These are phyloP conservation scores for Aureobasidium leucospermi DNA, from an alignment of 2,329 filamentous ascomycete genomes.

Conservation along the genomic window DNA sequence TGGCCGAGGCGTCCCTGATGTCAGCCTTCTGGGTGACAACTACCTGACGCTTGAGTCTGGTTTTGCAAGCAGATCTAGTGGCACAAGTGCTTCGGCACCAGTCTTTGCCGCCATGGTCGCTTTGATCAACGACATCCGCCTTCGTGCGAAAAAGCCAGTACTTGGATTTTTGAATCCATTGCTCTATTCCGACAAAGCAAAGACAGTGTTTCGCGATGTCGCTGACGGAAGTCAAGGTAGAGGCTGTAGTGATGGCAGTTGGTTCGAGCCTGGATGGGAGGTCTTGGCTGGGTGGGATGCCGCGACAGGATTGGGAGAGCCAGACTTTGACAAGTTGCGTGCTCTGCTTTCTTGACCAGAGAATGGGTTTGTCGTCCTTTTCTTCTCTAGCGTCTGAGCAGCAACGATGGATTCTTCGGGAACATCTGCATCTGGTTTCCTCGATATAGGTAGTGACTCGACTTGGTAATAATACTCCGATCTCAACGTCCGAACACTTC, in stretches of 20 bases:
- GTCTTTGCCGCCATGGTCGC: constrained; percentile 22
- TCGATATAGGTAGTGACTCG: too few species aligned
- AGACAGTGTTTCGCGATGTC: constrained; percentile 42
- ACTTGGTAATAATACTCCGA: too few species aligned
- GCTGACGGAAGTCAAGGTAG: constrained; percentile 23
- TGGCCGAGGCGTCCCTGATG: constrained; percentile 23
- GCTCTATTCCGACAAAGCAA: constrained; percentile 23
- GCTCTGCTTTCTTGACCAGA: too few species aligned
- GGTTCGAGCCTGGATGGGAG: too few species aligned
- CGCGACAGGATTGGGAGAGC: too few species aligned
- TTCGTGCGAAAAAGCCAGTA: constrained; percentile 21
- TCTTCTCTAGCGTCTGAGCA: too few species aligned
- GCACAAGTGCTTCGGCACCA: constrained; percentile 23
- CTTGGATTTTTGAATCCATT: constrained; percentile 24
- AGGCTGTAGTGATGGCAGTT: constrained; percentile 15
- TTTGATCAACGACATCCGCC: constrained; percentile 23
- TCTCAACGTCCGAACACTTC: too few species aligned
- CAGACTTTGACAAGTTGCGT: too few species aligned
- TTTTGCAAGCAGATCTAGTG: constrained; percentile 19
- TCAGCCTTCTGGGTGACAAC: constrained; percentile 36
- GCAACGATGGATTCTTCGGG: too few species aligned
- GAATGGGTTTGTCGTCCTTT: too few species aligned
- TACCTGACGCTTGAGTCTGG: constrained; percentile 9
- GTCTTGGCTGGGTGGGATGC: too few species aligned
- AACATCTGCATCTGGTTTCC: too few species aligned